Base-by-base conservation (phyloP, 495 filamentous ascomycete genomes). In the Zalerion maritima region DNA sequence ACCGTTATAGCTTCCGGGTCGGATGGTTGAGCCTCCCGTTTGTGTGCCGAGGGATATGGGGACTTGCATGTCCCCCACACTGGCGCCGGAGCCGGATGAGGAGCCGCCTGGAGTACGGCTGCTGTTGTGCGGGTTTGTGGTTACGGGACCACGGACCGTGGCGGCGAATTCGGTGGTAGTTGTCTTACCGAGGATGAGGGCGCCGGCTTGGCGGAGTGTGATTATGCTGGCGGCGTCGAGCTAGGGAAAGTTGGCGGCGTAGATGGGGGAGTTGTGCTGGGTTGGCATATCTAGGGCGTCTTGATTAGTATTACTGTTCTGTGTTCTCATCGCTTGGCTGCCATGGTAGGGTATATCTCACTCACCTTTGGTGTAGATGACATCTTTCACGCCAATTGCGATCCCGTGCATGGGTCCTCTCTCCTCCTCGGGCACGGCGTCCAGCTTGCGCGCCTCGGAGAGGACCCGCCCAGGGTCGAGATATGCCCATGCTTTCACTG, bases 381-480 rank as follows among this genome's bases (percentile, higher is more conserved):
- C 53, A 54, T 75, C 71, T 37, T 73, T 73, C 3, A 75, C 46
- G 2, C 54, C 69, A 24, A 75, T 39, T 0, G 66, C 50, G 1
- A 75, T 32, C 0, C 69, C 69, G 36, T 71, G 66, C 0, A 75
- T 35, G 3, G 59, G 63, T 0, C 69, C 68, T 34, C 68, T 45
- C 22, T 62, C 31, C 5, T 57, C 51, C 3, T 29, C 23, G 0
- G 66, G 56, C 0, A 69, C 40, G 10, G 45, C 21, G 31, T 75
- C 69, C 0, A 75, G 59, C 3, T 45, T 39, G n/a, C 48, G 51
- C 4, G 71, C 69, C 34, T 65, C 58, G 4, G 42, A 33, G 10
- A 74, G 50, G 5, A 72, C 55, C 31, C 52, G 38, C 0, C 60
- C 53, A 0, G 54, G 51, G 35, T 67, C 41, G 5, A 69, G 48